Evolutionary conservation across 495 filamentous ascomycete genomes (phyloP), one percentile per base, ranked within the genome.

Genomic region (Aspergillus sclerotiicarbonarius): DNA sequence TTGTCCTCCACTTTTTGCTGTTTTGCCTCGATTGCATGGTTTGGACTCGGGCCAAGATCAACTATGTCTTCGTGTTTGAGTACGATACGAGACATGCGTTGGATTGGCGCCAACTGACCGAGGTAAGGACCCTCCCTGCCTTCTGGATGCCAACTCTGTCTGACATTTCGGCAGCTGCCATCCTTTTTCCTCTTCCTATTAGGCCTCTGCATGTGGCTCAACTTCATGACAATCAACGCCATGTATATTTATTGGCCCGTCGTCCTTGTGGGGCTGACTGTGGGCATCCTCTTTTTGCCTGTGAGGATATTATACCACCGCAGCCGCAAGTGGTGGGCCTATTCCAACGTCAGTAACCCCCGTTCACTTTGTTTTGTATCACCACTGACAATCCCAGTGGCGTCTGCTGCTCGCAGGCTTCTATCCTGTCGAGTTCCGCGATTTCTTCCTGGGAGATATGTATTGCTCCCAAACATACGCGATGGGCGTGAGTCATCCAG

Each of bases 381-480:
- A 29, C n/a, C 25, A 16, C 68, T 80, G 25, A 78, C 59, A 4
- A 29, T 16, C 43, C 15, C 54, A 96, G 91, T 95, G 87, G 78
- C 88, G 94, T 58, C 75, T 98, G 25, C 74, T 95, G 47, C 79
- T 91, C 19, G 89, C 94, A 16, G 94, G 94, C 13, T 63, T 94
- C 10, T 96, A 92, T 69, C 91, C 89, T 9, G 94, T 98, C 18
- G 94, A 97, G 68, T 98, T 98, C 67, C 84, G 91, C 57, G 94
- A 98, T 69, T 98, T 98, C 75, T 98, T 96, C 71, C 80, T 98
- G 0, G 94, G 94, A 15, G 94, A 98, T 67, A 97, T 98, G 81
- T 96, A 90, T 67, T 98, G 94, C 68, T 98, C 94, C 6, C 82
- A 92, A 52, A 94, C 91, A 8, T 98, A 98, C 71, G 80, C 87